Base-by-base conservation (phyloP, 495 filamentous ascomycete genomes). In the Talaromyces thailandensis region DNA sequence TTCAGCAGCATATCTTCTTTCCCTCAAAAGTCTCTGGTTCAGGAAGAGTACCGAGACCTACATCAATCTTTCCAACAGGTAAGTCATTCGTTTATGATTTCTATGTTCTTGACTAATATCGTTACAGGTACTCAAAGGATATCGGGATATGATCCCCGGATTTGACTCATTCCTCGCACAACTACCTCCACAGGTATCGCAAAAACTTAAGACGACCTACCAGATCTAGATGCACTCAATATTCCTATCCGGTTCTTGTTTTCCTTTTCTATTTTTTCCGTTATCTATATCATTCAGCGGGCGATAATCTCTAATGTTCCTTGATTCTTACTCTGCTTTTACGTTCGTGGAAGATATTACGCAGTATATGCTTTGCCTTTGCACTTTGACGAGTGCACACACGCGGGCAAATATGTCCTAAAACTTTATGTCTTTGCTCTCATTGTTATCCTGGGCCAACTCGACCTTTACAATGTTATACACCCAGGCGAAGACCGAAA, bases 1-100 rank as follows among this genome's bases (percentile, higher is more conserved):
- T 96, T 98, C 74, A 85, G 84, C 63, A 78, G 88, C n/a, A 93
- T 91, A 71, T 90, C 92, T 16, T 76, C 86, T 58, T 92, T 91
- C 71, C 75, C 75, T 1, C 81, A 81, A 68, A 86, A 90, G 58
- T 77, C 82, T 26, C 71, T 79, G 2, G 70, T 75, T 60, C 77
- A 79, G 58, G 79, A 79, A 35, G 77, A 80, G 23, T 82, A 83
- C 64, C 78, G 76, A 62, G 75, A 79, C 55, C 76, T 84, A 26
- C 74, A 76, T 37, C 71, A 62, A 58, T 82, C 80, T 31, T 84
- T 83, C 66, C 78, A 82, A 52, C 72, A 80, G 70, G 81, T 83
- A 72, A 64, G 76, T 51, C 75, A 62, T 18, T 73, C 76, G 5
- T 48, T 29, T 12, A 25, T 18, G 62, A 71, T 71, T 43, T 56